Percentiles rank a stretch among this genome's conserved stretches.
Evolutionary conservation across 2,329 filamentous ascomycete species (phyloP).

Genomic region (Nemania abortiva): DNA sequence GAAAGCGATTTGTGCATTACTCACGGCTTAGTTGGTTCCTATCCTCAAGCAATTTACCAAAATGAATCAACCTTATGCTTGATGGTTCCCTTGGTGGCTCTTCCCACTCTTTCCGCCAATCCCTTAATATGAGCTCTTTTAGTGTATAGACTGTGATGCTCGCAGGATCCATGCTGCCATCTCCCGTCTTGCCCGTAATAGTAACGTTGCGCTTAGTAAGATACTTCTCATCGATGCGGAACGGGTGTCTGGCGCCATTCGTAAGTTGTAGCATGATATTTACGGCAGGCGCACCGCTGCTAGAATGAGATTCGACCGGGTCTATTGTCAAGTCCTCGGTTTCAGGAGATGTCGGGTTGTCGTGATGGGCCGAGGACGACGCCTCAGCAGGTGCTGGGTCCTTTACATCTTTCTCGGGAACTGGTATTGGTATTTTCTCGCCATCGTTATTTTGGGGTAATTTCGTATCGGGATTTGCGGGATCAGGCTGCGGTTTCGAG

Average conservation of each 20-base stretch:
- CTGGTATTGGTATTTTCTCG: constrained; percentile 41
- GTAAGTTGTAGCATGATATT: constrained; percentile 87
- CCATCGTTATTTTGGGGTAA: constrained; percentile 39
- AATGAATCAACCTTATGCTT: constrained; percentile 90
- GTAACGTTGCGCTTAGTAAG: constrained; percentile 82
- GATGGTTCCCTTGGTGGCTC: constrained; percentile 85
- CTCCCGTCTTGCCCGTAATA: constrained; percentile 73
- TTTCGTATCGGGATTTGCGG: constrained; percentile 40
- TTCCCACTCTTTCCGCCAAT: constrained; percentile 96
- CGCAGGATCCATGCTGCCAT: constrained; percentile 78
- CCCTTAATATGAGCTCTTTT: constrained; percentile 91
- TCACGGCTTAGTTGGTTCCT: constrained; percentile 86
- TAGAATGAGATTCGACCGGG: constrained; percentile 48
- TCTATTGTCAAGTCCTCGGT: constrained; percentile 53
- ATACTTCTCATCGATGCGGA: constrained; percentile 90
- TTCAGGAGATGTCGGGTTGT: constrained; percentile 45
- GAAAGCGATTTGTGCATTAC: constrained; percentile 46
- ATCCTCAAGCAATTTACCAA: constrained; percentile 91
- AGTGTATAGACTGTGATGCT: constrained; percentile 93
- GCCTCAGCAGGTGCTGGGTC: constrained; percentile 41
- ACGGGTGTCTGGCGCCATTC: constrained; percentile 83
- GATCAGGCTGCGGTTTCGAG: constrained; percentile 43
- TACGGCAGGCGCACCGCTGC: constrained; percentile 60
- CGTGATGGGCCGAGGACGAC: constrained; percentile 50
- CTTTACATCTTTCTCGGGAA: constrained; percentile 45